Conservation (phyloP, 257 asterid genomes). For the Penstemon barbatus region DNA sequence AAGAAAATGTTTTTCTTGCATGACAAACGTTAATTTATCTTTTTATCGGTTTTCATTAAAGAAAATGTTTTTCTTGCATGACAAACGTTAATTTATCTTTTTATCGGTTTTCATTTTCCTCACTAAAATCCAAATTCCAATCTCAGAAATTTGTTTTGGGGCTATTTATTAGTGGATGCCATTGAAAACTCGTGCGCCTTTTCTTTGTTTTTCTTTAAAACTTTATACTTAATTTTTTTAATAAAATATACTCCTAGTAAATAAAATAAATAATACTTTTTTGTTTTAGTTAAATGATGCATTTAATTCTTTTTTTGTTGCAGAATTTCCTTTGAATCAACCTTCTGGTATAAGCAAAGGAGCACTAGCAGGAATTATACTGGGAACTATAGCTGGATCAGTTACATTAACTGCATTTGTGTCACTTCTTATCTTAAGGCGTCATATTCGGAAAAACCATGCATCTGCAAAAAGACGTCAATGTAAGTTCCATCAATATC, state of each 20-base stretch:
- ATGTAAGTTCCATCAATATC: slow-evolving; percentile 51
- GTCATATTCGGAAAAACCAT: slow-evolving; percentile 42
- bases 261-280: not conserved
- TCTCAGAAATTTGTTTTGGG: not conserved
- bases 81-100: too few relatives aligned
- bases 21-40: too few relatives aligned
- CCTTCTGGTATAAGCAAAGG: slow-evolving; percentile 78
- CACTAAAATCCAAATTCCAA: too few relatives aligned
- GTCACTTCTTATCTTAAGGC: slow-evolving; percentile 59
- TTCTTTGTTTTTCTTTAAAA: too few relatives aligned
- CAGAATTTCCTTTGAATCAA: slow-evolving; percentile 42
- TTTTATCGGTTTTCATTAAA: too few relatives aligned
- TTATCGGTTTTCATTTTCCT: too few relatives aligned
- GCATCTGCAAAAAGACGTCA: slow-evolving; percentile 56
- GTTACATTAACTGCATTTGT: slow-evolving; percentile 62
- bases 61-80: too few relatives aligned
- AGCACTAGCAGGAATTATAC: slow-evolving; percentile 72
- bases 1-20: too few relatives aligned
- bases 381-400: slow-evolving; percentile 81
- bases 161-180: not conserved
- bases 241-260: not conserved
- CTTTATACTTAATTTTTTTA: not conserved
- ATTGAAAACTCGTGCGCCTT: not conserved
- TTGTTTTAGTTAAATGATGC: slow-evolving; percentile 12
- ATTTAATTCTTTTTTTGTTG: slow-evolving; percentile 33